Conservation (phyloP, 306 rosid species). For the Fragaria vesca region DNA sequence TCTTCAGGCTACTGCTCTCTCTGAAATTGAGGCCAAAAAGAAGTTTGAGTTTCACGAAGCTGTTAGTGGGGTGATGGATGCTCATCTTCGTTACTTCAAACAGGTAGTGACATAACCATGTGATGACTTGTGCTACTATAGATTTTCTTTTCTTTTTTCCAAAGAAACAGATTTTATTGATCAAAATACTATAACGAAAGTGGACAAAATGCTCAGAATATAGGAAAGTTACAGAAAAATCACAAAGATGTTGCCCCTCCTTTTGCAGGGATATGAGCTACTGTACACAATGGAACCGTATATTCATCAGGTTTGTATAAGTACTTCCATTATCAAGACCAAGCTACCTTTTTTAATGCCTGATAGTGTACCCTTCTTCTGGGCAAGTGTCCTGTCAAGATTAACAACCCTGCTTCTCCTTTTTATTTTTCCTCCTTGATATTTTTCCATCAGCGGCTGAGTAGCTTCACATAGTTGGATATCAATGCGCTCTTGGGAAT, state of each 20-base stretch:
- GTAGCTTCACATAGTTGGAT: neutral
- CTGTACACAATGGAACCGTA: slow-evolving; percentile 64
- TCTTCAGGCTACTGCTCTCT: slow-evolving; percentile 58
- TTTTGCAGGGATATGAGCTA: slow-evolving; percentile 53
- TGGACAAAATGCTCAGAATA: neutral
- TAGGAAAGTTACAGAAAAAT: neutral
- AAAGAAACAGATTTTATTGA: neutral
- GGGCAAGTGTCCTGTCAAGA: neutral
- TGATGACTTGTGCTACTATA: neutral
- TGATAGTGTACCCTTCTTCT: neutral
- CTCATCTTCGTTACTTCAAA: slow-evolving; percentile 82
- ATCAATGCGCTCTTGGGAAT: neutral
- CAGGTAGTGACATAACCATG: slow-evolving; percentile 42
- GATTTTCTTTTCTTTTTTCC: neutral
- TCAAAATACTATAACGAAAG: neutral
- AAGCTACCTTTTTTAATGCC: neutral
- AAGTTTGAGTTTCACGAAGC: slow-evolving; percentile 73
- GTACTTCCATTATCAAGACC: neutral
- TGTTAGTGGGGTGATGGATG: slow-evolving; percentile 72
- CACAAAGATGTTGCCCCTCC: neutral
- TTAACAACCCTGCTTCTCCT: neutral
- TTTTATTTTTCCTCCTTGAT: neutral
- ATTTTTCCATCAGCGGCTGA: neutral
- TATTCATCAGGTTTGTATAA: slow-evolving; percentile 69
- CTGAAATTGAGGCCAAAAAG: slow-evolving; percentile 63